A percentile compares a stretch with the other conserved stretches of the same genome.
Conservation (phyloP, 768 basidiomycete genomes). For the Amanita phalloides region DNA sequence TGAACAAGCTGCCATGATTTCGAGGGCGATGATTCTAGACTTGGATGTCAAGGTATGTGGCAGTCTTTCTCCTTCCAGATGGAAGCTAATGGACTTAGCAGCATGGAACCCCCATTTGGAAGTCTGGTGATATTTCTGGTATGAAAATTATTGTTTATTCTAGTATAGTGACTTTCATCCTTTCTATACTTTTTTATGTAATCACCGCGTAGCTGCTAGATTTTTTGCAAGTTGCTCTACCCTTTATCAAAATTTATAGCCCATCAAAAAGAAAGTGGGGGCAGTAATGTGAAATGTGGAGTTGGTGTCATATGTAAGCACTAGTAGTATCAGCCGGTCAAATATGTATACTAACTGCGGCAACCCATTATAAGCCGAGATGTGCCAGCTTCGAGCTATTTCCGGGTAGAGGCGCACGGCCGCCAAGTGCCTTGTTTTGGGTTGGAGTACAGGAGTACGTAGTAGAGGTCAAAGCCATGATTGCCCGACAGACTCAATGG, state of each 20-base stretch:
- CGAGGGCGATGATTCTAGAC: background rate
- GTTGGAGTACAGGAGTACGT: too few species aligned
- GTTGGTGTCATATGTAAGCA: too few species aligned
- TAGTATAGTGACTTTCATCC: background rate
- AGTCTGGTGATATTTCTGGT: background rate
- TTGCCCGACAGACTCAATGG: too few species aligned
- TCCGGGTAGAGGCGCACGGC: too few species aligned
- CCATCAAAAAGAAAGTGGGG: background rate
- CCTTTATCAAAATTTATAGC: background rate
- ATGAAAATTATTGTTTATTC: background rate
- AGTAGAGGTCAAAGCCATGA: too few species aligned
- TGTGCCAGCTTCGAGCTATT: too few species aligned
- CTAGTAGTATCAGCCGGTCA: too few species aligned
- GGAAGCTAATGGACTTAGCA: background rate
- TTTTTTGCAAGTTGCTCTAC: background rate
- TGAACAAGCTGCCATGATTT: background rate
- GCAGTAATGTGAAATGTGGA: too few species aligned
- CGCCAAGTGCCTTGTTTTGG: too few species aligned
- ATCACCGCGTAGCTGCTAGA: background rate
- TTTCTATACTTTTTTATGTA: background rate
- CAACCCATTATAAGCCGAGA: too few species aligned
- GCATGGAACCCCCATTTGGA: background rate
- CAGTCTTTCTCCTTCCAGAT: background rate
- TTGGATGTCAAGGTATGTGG: background rate
- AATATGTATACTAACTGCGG: too few species aligned